phyloP scores from a whole-genome alignment of 192 early-diverging fungal species.

The Umbelopsis ramanniana region DNA sequence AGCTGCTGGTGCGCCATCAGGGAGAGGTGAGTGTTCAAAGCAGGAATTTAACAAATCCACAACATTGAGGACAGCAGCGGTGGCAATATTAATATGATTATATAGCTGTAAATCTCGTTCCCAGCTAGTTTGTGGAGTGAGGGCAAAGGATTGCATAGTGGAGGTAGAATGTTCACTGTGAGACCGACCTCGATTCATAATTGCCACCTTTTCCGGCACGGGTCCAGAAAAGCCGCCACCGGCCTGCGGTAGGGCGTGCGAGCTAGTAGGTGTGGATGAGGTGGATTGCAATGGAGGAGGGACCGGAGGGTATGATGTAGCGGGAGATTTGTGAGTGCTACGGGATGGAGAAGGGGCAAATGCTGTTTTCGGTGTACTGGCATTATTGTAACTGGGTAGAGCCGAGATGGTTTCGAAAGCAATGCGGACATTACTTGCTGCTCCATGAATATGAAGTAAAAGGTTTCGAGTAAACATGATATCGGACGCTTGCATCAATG shows the following conservation, averaged over 20 bases:
- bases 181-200: conserved; percentile 3
- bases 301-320: background rate
- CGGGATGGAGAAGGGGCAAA: conserved; percentile 10
- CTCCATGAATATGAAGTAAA: conserved; percentile 28
- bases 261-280: conserved; percentile 18
- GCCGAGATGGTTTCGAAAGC: conserved; percentile 30
- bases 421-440: conserved; percentile 30
- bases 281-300: conserved; percentile 12
- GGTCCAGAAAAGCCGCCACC: conserved; percentile 3
- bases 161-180: conserved; percentile 22
- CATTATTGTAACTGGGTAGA: background rate
- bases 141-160: conserved; percentile 4
- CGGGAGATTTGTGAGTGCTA: background rate
- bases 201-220: background rate
- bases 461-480: conserved; percentile 28
- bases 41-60: conserved; percentile 17
- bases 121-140: conserved; percentile 9
- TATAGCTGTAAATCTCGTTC: conserved; percentile 29
- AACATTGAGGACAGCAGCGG: conserved; percentile 30
- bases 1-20: background rate
- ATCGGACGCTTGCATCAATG: conserved; percentile 27
- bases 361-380: conserved; percentile 15
- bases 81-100: conserved; percentile 29
- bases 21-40: conserved; percentile 14
- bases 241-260: background rate